Evolutionary conservation across 169 alveolate species (phyloP).

Genomic region (Perkinsus chesapeaki): DNA sequence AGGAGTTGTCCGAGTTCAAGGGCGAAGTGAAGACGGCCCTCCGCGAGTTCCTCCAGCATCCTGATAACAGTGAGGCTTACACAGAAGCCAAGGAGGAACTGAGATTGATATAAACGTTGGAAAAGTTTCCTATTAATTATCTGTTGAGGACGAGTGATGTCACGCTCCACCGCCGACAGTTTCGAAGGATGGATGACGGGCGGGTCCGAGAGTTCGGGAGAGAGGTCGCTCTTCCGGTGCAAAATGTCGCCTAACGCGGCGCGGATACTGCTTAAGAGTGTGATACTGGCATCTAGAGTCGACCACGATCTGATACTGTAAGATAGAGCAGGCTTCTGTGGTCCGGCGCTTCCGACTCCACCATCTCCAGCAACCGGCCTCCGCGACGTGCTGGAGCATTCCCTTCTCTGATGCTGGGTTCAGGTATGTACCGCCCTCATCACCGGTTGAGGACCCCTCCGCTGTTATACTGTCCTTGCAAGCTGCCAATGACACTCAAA

Average conservation of each 20-base stretch:
- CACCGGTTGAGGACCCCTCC: not conserved
- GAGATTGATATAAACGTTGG: not conserved
- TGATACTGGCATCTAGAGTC: not conserved
- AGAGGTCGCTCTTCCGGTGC: not conserved
- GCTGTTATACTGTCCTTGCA: not conserved
- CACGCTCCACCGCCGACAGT: no score
- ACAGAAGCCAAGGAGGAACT: not conserved
- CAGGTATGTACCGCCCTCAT: not conserved
- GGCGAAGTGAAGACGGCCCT: not conserved
- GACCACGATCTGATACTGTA: not conserved
- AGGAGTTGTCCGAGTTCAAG: not conserved
- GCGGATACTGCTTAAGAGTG: not conserved
- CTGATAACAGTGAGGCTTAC: not conserved
- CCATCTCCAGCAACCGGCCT: not conserved
- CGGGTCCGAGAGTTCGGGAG: not conserved
- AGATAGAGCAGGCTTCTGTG: not conserved
- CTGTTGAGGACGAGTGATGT: no score
- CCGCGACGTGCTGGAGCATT: no score
- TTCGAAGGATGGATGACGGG: not conserved
- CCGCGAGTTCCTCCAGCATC: not conserved
- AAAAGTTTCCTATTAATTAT: not conserved
- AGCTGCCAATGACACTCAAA: not conserved
- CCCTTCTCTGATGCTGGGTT: no score
- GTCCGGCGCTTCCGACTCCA: not conserved
- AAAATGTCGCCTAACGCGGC: not conserved